phyloP scores from a whole-genome alignment of 75 land plant species.

The Sequoia sempervirens region DNA sequence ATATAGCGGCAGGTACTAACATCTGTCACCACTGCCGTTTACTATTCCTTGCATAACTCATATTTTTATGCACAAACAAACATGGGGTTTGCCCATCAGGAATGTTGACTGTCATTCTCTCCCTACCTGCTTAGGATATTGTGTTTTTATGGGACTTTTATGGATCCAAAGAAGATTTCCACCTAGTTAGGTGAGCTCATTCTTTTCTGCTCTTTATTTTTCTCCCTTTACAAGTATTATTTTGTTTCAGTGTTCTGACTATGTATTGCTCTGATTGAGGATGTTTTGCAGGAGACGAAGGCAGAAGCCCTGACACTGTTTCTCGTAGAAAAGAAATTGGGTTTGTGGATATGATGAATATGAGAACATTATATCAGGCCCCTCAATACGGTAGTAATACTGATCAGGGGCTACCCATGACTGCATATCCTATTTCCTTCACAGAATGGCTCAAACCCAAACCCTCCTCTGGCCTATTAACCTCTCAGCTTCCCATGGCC shows the following conservation, averaged over 20 bases:
- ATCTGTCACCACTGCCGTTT: background rate
- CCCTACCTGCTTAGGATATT: conserved; percentile 1
- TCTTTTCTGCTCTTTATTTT: background rate
- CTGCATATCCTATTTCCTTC: conserved; percentile 7
- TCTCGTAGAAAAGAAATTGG: background rate
- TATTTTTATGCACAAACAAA: background rate
- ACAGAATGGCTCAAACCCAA: conserved; percentile 18
- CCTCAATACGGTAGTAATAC: background rate
- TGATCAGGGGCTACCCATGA: background rate
- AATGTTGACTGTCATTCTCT: conserved; percentile 2
- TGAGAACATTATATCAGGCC: background rate
- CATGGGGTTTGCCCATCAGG: background rate
- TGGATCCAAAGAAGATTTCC: conserved; percentile 2
- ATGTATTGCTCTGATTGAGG: background rate
- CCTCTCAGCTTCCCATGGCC: conserved; percentile 6
- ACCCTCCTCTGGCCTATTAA: conserved; percentile 4
- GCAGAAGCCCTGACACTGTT: background rate
- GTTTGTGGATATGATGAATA: conserved; percentile 3
- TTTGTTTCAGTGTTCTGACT: background rate
- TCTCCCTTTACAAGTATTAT: background rate
- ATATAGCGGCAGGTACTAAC: background rate
- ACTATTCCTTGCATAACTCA: background rate
- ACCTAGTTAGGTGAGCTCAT: conserved; percentile 4
- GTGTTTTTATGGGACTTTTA: background rate
- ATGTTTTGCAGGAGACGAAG: background rate